These are phyloP conservation scores for Penicillium waksmanii DNA, from an alignment of 495 filamentous ascomycete species.

Conservation along the genomic window DNA sequence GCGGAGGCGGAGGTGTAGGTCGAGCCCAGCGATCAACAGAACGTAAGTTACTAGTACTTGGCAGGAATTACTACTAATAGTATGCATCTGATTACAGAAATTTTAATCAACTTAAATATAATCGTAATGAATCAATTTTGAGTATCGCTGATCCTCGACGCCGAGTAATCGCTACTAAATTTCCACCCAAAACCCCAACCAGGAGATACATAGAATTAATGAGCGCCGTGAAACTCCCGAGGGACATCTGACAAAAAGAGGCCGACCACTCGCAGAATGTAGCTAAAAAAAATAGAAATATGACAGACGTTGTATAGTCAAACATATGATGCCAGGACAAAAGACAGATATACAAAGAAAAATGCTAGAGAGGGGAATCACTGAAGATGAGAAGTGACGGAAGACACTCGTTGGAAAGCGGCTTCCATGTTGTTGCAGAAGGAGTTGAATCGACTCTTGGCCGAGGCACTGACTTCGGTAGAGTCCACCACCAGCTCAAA, in stretches of 20 bases:
- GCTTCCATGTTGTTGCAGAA: slow-evolving; percentile 56
- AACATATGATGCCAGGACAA: slow-evolving; percentile 29
- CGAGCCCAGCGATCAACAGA: too few species aligned
- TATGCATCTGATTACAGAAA: too few species aligned
- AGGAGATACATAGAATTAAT: slow-evolving; percentile 22
- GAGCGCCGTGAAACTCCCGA: slow-evolving; percentile 32
- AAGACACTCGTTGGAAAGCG: slow-evolving; percentile 51
- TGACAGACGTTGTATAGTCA: slow-evolving; percentile 27
- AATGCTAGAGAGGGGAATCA: slow-evolving; percentile 41
- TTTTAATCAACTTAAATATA: not conserved
- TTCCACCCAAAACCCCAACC: slow-evolving; percentile 31
- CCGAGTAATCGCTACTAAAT: slow-evolving; percentile 29
- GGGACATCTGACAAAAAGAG: slow-evolving; percentile 14
- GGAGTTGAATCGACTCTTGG: slow-evolving; percentile 43
- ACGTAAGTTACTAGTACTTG: too few species aligned
- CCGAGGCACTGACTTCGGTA: slow-evolving; percentile 27
- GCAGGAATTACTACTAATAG: too few species aligned
- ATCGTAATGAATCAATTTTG: slow-evolving; percentile 27
- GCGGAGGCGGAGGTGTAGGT: not conserved
- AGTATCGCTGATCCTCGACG: slow-evolving; percentile 28
- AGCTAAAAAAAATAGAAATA: slow-evolving; percentile 3
- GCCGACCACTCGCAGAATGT: slow-evolving; percentile 21
- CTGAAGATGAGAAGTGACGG: slow-evolving; percentile 50
- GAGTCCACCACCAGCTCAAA: slow-evolving; percentile 66
- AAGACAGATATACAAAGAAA: slow-evolving; percentile 33